A percentile compares a stretch with the other conserved stretches of the same genome.
These are phyloP conservation scores for Termitomyces sp. DNA, from an alignment of 768 basidiomycete genomes.

Conservation along the genomic window DNA sequence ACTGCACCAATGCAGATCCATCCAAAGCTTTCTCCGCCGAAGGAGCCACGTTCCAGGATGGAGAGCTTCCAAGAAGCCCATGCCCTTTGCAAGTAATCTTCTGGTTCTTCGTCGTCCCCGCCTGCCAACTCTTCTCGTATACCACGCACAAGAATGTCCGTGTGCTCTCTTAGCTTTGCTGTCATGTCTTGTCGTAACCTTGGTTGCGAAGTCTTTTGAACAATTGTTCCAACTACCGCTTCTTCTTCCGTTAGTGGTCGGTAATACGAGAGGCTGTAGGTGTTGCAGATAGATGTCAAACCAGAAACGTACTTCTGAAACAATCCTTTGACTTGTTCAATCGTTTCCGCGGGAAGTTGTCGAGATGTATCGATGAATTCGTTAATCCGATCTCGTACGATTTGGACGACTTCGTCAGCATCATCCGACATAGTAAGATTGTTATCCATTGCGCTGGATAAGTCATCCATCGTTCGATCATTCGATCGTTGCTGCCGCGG, in stretches of 20 bases:
- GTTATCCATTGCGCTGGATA: conserved; percentile 14
- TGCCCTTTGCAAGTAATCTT: conserved; percentile 33
- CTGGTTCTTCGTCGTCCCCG: conserved; percentile 28
- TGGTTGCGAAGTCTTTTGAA: conserved; percentile 55
- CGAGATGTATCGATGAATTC: conserved; percentile 24
- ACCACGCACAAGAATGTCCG: conserved; percentile 42
- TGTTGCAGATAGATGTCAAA: conserved; percentile 41
- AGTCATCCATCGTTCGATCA: conserved; percentile 9
- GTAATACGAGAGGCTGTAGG: conserved; percentile 39
- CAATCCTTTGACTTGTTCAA: conserved; percentile 23
- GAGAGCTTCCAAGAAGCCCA: conserved; percentile 56
- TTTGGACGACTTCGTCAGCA: conserved; percentile 16
- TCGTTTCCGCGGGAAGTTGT: conserved; percentile 12
- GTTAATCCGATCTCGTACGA: conserved; percentile 19
- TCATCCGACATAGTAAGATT: conserved; percentile 13
- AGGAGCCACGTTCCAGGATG: conserved; percentile 25
- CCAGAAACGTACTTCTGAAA: conserved; percentile 39
- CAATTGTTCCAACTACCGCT: conserved; percentile 59
- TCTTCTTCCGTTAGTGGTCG: conserved; percentile 56
- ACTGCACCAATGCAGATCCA: conserved; percentile 54
- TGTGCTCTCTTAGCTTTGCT: conserved; percentile 49
- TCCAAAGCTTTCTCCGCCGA: conserved; percentile 58
- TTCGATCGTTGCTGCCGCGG: conserved; percentile 8
- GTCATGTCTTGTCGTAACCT: conserved; percentile 48
- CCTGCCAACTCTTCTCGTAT: conserved; percentile 47